Conservation (phyloP, 805 yeast genomes). For the Blastobotrys terrestris region DNA sequence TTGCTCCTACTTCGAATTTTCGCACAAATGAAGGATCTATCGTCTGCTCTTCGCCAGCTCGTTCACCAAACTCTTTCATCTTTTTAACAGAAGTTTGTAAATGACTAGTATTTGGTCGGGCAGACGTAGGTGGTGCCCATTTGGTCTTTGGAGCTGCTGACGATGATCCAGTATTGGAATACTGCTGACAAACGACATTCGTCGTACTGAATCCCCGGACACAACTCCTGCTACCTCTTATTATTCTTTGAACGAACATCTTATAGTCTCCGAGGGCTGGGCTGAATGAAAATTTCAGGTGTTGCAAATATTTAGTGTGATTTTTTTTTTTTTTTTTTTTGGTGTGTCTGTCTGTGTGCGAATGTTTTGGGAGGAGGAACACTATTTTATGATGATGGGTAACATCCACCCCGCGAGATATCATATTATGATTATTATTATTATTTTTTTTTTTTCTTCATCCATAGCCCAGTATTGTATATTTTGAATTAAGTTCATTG, state of each 20-base stretch:
- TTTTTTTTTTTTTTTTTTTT: too few species aligned
- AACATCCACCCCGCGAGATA: too few species aligned
- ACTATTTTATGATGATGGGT: too few species aligned
- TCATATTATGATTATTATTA: too few species aligned
- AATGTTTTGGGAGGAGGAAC: too few species aligned
- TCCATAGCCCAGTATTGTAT: too few species aligned
- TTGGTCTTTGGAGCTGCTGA: not conserved
- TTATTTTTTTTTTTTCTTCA: too few species aligned
- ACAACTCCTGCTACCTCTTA: not conserved
- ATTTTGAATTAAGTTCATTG: too few species aligned
- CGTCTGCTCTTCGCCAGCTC: not conserved
- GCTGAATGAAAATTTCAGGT: not conserved
- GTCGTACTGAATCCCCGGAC: not conserved
- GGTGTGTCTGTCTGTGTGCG: too few species aligned
- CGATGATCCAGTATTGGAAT: not conserved
- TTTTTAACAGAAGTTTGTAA: not conserved
- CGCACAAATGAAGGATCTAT: conserved; percentile 37
- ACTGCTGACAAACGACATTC: not conserved
- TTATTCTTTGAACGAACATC: not conserved
- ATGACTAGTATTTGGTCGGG: not conserved
- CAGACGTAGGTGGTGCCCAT: not conserved
- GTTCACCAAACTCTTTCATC: not conserved
- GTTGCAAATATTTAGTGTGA: too few species aligned
- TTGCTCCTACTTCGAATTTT: conserved; percentile 44
- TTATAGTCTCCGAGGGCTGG: not conserved